Evolutionary conservation across 108 stramenopile genomes (phyloP).

Genomic region (Discostella pseudostelligera): DNA sequence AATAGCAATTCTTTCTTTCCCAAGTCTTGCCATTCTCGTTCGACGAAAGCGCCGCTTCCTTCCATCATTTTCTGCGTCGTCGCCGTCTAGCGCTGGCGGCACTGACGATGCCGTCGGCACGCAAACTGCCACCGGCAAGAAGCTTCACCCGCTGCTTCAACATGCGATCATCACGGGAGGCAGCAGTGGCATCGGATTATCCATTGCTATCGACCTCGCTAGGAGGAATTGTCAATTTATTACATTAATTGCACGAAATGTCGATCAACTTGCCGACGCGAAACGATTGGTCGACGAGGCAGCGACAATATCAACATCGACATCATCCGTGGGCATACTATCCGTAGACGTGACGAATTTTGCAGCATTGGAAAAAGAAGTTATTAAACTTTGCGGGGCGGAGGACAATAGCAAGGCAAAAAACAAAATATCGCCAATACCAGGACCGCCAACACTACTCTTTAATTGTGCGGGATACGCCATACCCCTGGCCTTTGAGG

Average conservation of each 20-base stretch:
- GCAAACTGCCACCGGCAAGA: not conserved
- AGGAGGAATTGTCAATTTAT: slow-evolving; percentile 55
- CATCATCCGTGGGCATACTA: slow-evolving; percentile 30
- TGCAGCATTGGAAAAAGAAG: slow-evolving; percentile 42
- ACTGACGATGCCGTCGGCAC: slow-evolving; percentile 2
- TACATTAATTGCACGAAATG: slow-evolving; percentile 73
- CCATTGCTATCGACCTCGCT: slow-evolving; percentile 66
- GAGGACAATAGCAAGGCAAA: not conserved
- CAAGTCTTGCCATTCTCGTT: slow-evolving; percentile 51
- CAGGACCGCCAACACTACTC: slow-evolving; percentile 50
- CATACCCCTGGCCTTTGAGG: slow-evolving; percentile 56
- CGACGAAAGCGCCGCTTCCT: slow-evolving; percentile 42
- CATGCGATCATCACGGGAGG: slow-evolving; percentile 89
- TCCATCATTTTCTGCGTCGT: slow-evolving; percentile 9
- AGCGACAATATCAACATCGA: slow-evolving; percentile 11
- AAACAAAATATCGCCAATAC: slow-evolving; percentile 1
- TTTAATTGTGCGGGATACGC: slow-evolving; percentile 83
- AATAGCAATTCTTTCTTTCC: slow-evolving; percentile 57
- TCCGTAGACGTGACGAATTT: slow-evolving; percentile 71
- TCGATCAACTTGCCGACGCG: slow-evolving; percentile 60
- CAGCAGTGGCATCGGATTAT: slow-evolving; percentile 80
- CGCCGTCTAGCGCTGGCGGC: not conserved
- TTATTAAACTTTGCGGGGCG: slow-evolving; percentile 25
- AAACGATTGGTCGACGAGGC: slow-evolving; percentile 42
- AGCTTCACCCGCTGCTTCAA: slow-evolving; percentile 26